Conservation (phyloP, 2,329 filamentous ascomycete species). For the Paecilomyces sp. region DNA sequence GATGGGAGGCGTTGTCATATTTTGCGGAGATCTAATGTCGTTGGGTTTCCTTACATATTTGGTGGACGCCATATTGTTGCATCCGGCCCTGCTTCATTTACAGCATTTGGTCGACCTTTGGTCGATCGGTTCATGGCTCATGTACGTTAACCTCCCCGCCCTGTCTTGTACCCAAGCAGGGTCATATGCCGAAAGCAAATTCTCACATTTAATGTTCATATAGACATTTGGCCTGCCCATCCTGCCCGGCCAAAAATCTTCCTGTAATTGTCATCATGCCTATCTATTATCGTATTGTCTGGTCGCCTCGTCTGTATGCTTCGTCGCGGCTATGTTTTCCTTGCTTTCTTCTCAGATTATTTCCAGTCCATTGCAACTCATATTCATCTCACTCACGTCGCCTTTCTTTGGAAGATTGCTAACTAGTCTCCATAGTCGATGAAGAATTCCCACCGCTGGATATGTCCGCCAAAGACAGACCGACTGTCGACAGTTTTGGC, state of each 20-base stretch:
- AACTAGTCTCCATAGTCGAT: slow-evolving; percentile 29
- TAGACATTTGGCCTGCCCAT: slow-evolving; percentile 28
- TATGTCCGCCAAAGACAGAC: slow-evolving; percentile 27
- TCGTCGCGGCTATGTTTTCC: slow-evolving; percentile 11
- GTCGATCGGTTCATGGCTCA: slow-evolving; percentile 32
- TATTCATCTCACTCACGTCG: neutral
- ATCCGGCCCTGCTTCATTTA: slow-evolving; percentile 30
- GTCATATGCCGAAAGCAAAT: slow-evolving; percentile 38
- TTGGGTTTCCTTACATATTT: slow-evolving; percentile 15
- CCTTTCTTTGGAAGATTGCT: slow-evolving; percentile 13
- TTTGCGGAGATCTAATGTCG: slow-evolving; percentile 28
- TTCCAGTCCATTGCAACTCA: slow-evolving; percentile 4
- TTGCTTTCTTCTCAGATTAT: slow-evolving; percentile 8
- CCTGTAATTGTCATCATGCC: slow-evolving; percentile 28
- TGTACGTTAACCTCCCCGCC: slow-evolving; percentile 47
- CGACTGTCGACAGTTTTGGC: slow-evolving; percentile 27
- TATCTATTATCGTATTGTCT: slow-evolving; percentile 21
- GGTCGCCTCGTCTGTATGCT: slow-evolving; percentile 11
- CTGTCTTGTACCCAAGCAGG: slow-evolving; percentile 33
- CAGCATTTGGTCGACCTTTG: slow-evolving; percentile 25
- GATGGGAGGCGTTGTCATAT: slow-evolving; percentile 26
- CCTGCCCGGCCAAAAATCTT: slow-evolving; percentile 15
- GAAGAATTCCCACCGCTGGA: slow-evolving; percentile 42
- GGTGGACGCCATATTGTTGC: slow-evolving; percentile 26
- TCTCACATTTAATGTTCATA: slow-evolving; percentile 38